A percentile compares a stretch with the other conserved stretches of the same genome.
phyloP scores from a whole-genome alignment of 257 asterid species.

The Catharanthus roseus region DNA sequence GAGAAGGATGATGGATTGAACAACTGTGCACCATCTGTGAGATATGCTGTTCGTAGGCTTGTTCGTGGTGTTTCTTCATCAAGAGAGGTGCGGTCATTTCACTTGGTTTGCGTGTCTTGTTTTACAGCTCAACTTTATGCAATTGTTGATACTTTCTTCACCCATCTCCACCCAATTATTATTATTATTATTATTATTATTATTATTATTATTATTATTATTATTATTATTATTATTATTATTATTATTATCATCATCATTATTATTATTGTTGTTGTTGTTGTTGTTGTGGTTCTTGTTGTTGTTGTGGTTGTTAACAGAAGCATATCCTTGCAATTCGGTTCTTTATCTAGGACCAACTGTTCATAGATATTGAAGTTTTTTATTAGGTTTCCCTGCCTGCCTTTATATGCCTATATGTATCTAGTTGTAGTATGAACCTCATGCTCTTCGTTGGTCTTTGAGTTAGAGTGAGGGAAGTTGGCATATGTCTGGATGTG shows the following conservation, averaged over 20 bases:
- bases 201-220: no score
- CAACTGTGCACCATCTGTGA: constrained; percentile 85
- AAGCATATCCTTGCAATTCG: background rate
- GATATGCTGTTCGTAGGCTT: constrained; percentile 95
- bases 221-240: no score
- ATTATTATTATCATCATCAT: no score
- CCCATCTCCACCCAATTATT: background rate
- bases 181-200: no score
- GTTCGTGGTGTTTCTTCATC: constrained; percentile 94
- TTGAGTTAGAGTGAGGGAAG: background rate
- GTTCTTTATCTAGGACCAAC: background rate
- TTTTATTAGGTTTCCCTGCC: background rate
- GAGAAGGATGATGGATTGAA: constrained; percentile 90
- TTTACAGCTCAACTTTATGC: background rate
- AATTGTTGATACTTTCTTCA: background rate
- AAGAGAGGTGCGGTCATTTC: constrained; percentile 56
- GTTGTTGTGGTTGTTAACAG: no score
- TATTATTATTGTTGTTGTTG: no score
- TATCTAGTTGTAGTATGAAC: background rate
- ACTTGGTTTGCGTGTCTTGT: background rate
- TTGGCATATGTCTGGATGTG: background rate
- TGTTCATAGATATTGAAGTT: background rate
- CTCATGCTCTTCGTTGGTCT: background rate
- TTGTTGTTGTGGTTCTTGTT: no score
- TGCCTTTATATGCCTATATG: background rate